Conservation (phyloP, 305 asterid genomes). For the Ilex paraguariensis region DNA sequence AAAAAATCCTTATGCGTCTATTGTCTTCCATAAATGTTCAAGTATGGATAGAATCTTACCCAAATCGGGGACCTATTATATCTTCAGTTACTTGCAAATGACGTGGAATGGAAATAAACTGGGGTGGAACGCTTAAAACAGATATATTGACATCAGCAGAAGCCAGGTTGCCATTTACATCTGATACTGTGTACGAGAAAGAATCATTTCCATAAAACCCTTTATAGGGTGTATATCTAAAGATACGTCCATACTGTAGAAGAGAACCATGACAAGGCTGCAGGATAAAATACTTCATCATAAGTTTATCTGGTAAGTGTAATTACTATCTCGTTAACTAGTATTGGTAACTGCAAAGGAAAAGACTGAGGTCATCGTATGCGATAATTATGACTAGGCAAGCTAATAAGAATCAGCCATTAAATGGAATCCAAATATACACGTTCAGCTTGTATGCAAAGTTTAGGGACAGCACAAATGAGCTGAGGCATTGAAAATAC, state of each 20-base stretch:
- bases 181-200: slow-evolving; percentile 56
- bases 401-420: too few species aligned
- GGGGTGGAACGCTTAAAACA: slow-evolving; percentile 74
- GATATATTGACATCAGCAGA: slow-evolving; percentile 59
- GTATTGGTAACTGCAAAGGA: too few species aligned
- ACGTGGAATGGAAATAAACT: slow-evolving; percentile 55
- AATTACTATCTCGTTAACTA: too few species aligned
- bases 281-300: slow-evolving; percentile 10
- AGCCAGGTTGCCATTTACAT: slow-evolving; percentile 62
- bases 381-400: too few species aligned
- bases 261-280: slow-evolving; percentile 88
- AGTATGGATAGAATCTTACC: slow-evolving; percentile 35
- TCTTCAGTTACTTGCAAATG: slow-evolving; percentile 73
- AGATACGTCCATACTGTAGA: slow-evolving; percentile 46
- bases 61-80: slow-evolving; percentile 57
- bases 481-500: too few species aligned
- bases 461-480: too few species aligned
- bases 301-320: too few species aligned
- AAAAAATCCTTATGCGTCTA: neutral
- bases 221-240: slow-evolving; percentile 75
- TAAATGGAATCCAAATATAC: too few species aligned
- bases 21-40: neutral
- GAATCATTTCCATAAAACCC: slow-evolving; percentile 73
- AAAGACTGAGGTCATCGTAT: too few species aligned
- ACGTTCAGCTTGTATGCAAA: too few species aligned